A percentile compares a stretch with the other conserved stretches of the same genome.
Evolutionary conservation across 352 stramenopile genomes (phyloP).

Genomic region (Pythium coloratum): DNA sequence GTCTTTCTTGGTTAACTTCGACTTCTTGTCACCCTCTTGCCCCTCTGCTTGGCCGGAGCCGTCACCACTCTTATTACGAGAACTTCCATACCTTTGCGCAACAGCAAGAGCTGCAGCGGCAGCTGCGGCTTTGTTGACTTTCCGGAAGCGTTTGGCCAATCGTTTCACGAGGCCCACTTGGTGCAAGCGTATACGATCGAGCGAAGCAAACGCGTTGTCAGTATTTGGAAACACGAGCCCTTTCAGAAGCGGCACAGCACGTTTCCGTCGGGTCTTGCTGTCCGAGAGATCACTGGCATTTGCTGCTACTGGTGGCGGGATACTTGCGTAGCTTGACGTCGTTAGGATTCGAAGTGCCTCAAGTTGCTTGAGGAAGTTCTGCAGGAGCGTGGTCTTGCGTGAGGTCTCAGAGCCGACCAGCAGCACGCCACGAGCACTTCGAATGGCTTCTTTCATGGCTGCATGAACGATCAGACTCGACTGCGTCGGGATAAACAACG

Average conservation of each 20-base stretch:
- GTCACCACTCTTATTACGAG: constrained; percentile 1
- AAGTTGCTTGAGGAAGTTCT: constrained; percentile 34
- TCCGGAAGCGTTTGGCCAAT: constrained; percentile 29
- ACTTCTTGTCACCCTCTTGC: constrained; percentile 3
- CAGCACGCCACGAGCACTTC: constrained; percentile 26
- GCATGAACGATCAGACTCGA: constrained; percentile 34
- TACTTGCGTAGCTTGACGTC: constrained; percentile 26
- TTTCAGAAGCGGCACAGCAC: constrained; percentile 18
- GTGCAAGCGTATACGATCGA: constrained; percentile 33
- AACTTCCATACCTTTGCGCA: constrained; percentile 14
- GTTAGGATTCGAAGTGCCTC: constrained; percentile 25
- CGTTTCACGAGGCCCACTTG: constrained; percentile 28
- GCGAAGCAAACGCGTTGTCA: constrained; percentile 21
- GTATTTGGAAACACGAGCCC: constrained; percentile 4
- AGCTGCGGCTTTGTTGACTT: constrained; percentile 28
- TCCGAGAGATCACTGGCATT: constrained; percentile 7
- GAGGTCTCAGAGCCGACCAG: constrained; percentile 29
- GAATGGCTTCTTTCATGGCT: constrained; percentile 29
- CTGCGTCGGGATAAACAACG: constrained; percentile 34
- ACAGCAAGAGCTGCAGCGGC: constrained; percentile 19
- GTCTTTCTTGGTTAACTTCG: constrained; percentile 9
- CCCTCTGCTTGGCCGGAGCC: not conserved
- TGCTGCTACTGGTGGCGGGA: constrained; percentile 16
- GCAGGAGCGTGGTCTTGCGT: constrained; percentile 29
- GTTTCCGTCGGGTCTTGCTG: constrained; percentile 4